These are phyloP conservation scores for Boletus subluridellus DNA, from an alignment of 1,284 basidiomycete species.

Conservation along the genomic window DNA sequence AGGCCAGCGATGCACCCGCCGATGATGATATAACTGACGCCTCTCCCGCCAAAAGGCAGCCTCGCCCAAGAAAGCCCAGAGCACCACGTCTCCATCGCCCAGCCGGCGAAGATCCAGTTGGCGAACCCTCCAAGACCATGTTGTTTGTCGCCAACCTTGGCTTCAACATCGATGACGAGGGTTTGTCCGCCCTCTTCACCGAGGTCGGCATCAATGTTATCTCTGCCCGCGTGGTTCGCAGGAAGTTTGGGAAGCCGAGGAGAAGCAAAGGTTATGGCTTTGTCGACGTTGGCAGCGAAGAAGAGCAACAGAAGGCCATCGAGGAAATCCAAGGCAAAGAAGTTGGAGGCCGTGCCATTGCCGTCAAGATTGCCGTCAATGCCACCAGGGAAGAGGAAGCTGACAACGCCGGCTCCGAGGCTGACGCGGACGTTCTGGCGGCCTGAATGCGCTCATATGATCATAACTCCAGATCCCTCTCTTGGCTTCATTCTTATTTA, in stretches of 20 bases:
- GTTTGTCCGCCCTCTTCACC: conserved; percentile 73
- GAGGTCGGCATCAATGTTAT: conserved; percentile 76
- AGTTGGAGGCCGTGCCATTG: conserved; percentile 73
- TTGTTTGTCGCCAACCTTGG: conserved; percentile 95
- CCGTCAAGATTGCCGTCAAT: conserved; percentile 87
- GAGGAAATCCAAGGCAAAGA: conserved; percentile 78
- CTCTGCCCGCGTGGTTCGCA: conserved; percentile 82
- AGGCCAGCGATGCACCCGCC: conserved; percentile 37
- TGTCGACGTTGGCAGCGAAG: conserved; percentile 83
- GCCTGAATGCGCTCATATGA: conserved; percentile 20
- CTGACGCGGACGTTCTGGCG: conserved; percentile 6
- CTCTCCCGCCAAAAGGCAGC: conserved; percentile 45
- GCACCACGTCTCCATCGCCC: conserved; percentile 57
- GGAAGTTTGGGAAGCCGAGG: conserved; percentile 74
- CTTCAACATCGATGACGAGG: conserved; percentile 83
- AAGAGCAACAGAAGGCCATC: conserved; percentile 84
- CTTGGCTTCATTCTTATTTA: conserved; percentile 35
- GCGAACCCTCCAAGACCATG: conserved; percentile 79
- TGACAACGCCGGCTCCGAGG: conserved; percentile 25
- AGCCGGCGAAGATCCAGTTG: conserved; percentile 70
- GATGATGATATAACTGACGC: conserved; percentile 36
- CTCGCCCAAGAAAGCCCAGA: conserved; percentile 61
- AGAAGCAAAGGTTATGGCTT: conserved; percentile 94
- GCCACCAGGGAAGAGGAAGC: conserved; percentile 45
- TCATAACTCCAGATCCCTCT: conserved; percentile 17